These are phyloP conservation scores for Albizia julibrissin DNA, from an alignment of 306 rosid species.

Conservation along the genomic window DNA sequence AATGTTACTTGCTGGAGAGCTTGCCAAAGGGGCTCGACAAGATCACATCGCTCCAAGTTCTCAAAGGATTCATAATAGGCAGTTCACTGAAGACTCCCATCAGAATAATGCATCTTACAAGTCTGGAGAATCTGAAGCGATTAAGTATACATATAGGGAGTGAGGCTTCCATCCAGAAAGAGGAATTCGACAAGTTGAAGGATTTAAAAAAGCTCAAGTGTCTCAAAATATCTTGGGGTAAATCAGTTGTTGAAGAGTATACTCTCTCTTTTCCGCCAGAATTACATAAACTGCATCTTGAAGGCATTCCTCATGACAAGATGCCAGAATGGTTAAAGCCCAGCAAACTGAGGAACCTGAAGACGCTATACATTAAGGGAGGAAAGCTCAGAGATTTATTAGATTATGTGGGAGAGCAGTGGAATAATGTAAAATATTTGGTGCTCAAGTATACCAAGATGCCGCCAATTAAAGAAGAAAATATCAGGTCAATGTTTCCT, in stretches of 20 bases:
- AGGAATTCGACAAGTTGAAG: neutral
- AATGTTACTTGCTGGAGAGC: conserved; percentile 45
- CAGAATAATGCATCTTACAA: neutral
- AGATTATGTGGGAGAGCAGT: too few species aligned
- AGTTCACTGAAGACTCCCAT: neutral
- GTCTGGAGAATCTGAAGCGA: neutral
- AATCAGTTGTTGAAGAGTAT: too few species aligned
- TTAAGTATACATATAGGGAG: conserved; percentile 38
- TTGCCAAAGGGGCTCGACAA: conserved; percentile 42
- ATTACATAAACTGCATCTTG: conserved; percentile 10
- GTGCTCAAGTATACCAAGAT: neutral
- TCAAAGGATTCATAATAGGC: conserved; percentile 47
- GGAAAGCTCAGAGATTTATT: neutral
- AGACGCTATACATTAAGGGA: conserved; percentile 30
- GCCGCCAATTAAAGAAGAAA: neutral
- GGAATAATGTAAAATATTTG: too few species aligned
- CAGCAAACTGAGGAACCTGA: neutral
- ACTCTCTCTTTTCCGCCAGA: neutral
- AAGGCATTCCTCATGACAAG: neutral
- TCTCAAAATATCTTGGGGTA: conserved; percentile 37
- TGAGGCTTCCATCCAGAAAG: neutral
- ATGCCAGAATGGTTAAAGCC: conserved; percentile 24
- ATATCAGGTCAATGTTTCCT: neutral
- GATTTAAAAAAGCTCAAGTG: neutral
- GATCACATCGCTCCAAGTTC: conserved; percentile 39